Percentiles rank a stretch among this genome's conserved stretches.
Conservation (phyloP, 1,139 yeast genomes). For the Sugiyamaella castrensis region DNA sequence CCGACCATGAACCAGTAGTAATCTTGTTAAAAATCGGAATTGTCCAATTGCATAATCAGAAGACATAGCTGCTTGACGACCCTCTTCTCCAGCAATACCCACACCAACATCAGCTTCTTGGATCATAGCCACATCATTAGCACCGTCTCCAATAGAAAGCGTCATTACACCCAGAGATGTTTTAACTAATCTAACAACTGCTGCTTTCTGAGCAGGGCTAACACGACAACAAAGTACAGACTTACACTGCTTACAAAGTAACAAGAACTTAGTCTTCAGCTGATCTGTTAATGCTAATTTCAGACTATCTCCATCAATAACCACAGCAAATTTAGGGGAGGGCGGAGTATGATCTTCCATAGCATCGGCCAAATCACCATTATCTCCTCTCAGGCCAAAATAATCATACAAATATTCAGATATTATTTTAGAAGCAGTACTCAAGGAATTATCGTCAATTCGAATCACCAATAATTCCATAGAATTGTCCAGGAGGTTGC, state of each 20-base stretch:
- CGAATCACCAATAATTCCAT: conserved; percentile 80
- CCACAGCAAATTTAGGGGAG: conserved; percentile 69
- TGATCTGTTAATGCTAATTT: conserved; percentile 64
- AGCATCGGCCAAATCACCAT: conserved; percentile 58
- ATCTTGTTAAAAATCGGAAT: conserved; percentile 74
- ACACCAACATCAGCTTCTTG: conserved; percentile 98
- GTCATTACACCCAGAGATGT: conserved; percentile 81
- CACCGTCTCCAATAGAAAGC: conserved; percentile 95
- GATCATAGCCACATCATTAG: conserved; percentile 98
- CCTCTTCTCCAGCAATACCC: conserved; percentile 98
- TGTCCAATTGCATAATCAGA: conserved; percentile 97
- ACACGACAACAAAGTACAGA: conserved; percentile 96
- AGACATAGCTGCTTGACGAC: conserved; percentile 97
- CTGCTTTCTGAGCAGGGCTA: conserved; percentile 95
- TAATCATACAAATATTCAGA: conserved; percentile 57
- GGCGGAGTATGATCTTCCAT: conserved; percentile 76
- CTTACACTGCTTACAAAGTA: conserved; percentile 88
- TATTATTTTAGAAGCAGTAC: conserved; percentile 55
- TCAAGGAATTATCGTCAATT: conserved; percentile 43
- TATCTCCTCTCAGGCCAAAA: conserved; percentile 63
- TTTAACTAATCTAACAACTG: conserved; percentile 88
- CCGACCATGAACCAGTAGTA: conserved; percentile 87
- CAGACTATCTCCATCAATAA: conserved; percentile 91
- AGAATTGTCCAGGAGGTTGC: conserved; percentile 79
- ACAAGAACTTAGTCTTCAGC: conserved; percentile 65